Base-by-base conservation (phyloP, 176 grass and related monocot species). In the Pontederia paniculata region DNA sequence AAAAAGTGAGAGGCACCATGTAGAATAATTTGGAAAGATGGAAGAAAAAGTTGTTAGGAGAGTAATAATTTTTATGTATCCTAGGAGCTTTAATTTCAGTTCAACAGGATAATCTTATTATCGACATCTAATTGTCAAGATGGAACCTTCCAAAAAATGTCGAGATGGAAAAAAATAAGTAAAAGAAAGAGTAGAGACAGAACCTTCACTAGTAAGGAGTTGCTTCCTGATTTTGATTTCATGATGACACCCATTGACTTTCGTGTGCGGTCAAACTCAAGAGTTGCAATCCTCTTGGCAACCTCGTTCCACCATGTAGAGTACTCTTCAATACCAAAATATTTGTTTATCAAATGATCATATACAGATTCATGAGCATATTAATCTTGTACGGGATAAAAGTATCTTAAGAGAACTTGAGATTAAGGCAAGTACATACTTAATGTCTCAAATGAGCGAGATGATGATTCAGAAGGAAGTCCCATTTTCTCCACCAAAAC, bases 401-500 rank as follows among this genome's bases (percentile, higher is more conserved):
- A 45, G 7, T 0, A 70, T 0, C 0, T 21, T 66, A 42, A 10
- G 52, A 7, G 9, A 67, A 62, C 23, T 23, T 8, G 5, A 16
- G 55, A 1, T 0, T 51, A 48, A 18, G 21, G 51, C 5, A 66
- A 52, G 22, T 17, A 13, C 14, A 67, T 83, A 86, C 90, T 58
- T 86, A 96, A 75, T 54, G 73, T 67, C 19, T 96, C 82, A 4
- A 73, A 72, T 1, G 82, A 73, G 59, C 71, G 76, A 51, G 66
- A 23, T 4, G 82, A 83, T 20, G 74, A 50, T 19, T 59, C 79
- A 46, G 79, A 71, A 51, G 91, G 82, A 17, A 89, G 43, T 6
- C 91, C 91, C 91, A 96, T 96, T 66, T 96, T 96, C 75, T 96
- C 91, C 73, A 85, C 82, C 22, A 96, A 68, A 48, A 96, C 79